Percentiles rank a stretch among this genome's conserved stretches.
Evolutionary conservation across 768 basidiomycete genomes (phyloP).

Genomic region (Crassisporium funariophilum): DNA sequence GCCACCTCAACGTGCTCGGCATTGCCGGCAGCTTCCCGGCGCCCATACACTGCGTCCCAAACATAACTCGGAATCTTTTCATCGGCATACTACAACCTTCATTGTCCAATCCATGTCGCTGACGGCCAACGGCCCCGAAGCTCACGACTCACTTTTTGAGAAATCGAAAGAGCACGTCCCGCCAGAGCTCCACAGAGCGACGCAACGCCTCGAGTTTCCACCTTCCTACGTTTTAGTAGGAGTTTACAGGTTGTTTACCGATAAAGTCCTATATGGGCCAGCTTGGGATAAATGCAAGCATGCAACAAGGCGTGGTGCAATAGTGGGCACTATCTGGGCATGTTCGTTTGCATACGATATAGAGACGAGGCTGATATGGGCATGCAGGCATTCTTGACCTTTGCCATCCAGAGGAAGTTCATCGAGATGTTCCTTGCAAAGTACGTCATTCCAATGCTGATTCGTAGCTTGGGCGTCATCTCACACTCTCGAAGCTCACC

Average conservation of each 20-base stretch:
- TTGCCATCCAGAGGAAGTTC: slow-evolving; percentile 68
- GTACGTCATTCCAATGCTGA: slow-evolving; percentile 35
- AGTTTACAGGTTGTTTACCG: slow-evolving; percentile 78
- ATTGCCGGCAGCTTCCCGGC: too few relatives aligned
- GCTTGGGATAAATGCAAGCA: slow-evolving; percentile 87
- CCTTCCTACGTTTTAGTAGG: slow-evolving; percentile 87
- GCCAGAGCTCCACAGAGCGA: slow-evolving; percentile 49
- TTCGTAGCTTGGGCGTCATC: background rate
- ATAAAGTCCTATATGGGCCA: slow-evolving; percentile 66
- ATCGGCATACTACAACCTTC: background rate
- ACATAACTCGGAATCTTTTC: background rate
- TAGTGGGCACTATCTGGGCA: slow-evolving; percentile 75
- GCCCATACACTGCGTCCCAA: background rate
- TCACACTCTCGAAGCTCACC: slow-evolving; percentile 49
- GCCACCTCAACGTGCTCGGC: too few relatives aligned
- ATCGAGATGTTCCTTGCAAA: slow-evolving; percentile 66
- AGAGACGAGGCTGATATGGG: too few relatives aligned
- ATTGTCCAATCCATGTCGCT: slow-evolving; percentile 10
- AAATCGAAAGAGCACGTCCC: slow-evolving; percentile 39
- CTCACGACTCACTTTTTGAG: slow-evolving; percentile 22
- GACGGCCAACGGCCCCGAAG: slow-evolving; percentile 21
- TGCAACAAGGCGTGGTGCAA: slow-evolving; percentile 67
- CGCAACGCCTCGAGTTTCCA: slow-evolving; percentile 68
- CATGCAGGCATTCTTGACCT: slow-evolving; percentile 65
- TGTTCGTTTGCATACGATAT: slow-evolving; percentile 17